Evolutionary conservation across 164 flowering plant genomes (phyloP).

Genomic region (Liquidambar formosana): DNA sequence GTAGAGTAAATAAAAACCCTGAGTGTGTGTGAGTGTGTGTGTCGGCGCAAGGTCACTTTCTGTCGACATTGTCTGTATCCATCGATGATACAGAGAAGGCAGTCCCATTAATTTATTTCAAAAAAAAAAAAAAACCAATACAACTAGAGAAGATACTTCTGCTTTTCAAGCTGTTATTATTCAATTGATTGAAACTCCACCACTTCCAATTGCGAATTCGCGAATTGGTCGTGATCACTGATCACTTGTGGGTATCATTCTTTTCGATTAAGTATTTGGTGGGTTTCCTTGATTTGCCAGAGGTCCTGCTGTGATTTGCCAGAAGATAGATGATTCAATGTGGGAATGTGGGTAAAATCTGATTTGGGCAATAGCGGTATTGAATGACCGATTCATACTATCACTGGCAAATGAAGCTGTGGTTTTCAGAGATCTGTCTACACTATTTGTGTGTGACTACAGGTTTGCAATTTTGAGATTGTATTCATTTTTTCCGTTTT

Average conservation of each 20-base stretch:
- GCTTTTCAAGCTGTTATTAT: background rate
- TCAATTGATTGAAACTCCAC: background rate
- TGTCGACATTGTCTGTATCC: constrained; percentile 65
- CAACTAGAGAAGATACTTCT: constrained; percentile 10
- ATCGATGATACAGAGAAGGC: constrained; percentile 24
- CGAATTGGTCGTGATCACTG: background rate
- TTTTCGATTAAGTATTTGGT: background rate
- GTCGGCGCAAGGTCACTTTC: constrained; percentile 70
- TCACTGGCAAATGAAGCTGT: constrained; percentile 40
- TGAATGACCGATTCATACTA: constrained; percentile 7
- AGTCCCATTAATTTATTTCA: constrained; percentile 15
- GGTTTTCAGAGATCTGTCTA: constrained; percentile 30
- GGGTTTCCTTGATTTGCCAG: constrained; percentile 10
- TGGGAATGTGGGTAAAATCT: constrained; percentile 28
- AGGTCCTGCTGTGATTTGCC: constrained; percentile 9
- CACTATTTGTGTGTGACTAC: constrained; percentile 24
- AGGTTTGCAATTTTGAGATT: constrained; percentile 28
- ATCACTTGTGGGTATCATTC: constrained; percentile 14
- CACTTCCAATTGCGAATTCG: background rate
- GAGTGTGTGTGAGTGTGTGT: constrained; percentile 22
- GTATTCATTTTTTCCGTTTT: background rate
- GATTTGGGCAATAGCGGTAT: constrained; percentile 5
- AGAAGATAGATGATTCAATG: constrained; percentile 11
- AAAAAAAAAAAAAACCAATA: no score
- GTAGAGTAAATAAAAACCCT: background rate